Evolutionary conservation across 1,284 basidiomycete species (phyloP).

Genomic region (Salmacisia buchloeana): DNA sequence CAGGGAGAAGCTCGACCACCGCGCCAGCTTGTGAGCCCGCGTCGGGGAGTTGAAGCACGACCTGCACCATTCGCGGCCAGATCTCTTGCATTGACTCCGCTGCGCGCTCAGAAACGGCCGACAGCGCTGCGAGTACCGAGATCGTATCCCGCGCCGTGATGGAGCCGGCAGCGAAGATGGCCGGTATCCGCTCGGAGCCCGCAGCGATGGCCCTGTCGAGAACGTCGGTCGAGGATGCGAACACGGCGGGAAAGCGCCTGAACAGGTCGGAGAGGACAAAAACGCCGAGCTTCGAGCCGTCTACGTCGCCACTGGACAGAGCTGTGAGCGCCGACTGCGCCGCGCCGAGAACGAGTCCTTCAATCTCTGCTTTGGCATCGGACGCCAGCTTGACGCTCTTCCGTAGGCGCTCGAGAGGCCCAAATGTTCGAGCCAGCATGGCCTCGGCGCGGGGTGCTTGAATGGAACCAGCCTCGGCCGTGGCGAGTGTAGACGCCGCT

Average conservation of each 20-base stretch:
- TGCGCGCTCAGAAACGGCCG: not conserved
- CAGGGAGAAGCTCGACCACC: not conserved
- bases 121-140: not conserved
- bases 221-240: not conserved
- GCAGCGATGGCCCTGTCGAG: not conserved
- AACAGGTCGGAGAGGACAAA: not conserved
- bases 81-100: not conserved
- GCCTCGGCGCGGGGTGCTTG: not conserved
- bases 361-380: not conserved
- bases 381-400: not conserved
- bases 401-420: not conserved
- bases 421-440: not conserved
- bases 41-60: not conserved
- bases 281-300: not conserved
- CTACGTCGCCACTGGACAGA: not conserved
- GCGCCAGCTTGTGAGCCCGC: slow-evolving; percentile 1
- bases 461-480: not conserved
- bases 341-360: not conserved
- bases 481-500: not conserved
- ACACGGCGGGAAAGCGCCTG: not conserved
- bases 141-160: not conserved
- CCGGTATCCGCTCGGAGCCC: not conserved
- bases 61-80: slow-evolving; percentile 5
- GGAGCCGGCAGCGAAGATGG: not conserved
- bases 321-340: not conserved